Evolutionary conservation across 179 eudicot genomes (phyloP).

Genomic region (Beta corolliflora): DNA sequence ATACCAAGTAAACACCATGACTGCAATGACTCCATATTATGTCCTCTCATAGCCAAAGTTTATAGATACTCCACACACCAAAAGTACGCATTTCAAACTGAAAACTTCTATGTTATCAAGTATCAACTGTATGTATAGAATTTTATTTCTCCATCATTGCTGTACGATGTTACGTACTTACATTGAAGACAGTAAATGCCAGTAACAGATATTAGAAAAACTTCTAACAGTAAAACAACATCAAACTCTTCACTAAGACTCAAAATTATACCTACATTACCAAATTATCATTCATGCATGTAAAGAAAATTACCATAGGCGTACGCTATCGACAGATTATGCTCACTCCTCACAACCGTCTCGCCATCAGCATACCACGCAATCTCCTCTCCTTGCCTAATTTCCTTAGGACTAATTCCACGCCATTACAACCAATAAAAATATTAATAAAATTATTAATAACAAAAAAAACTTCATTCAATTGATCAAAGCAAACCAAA

Average conservation of each 20-base stretch:
- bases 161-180: no score
- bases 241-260: neutral
- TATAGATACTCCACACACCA: neutral
- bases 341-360: slow-evolving; percentile 85
- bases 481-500: slow-evolving; percentile 1
- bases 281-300: slow-evolving; percentile 15
- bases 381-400: slow-evolving; percentile 91
- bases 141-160: neutral
- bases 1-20: neutral
- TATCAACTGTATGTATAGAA: neutral
- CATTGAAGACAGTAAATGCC: neutral
- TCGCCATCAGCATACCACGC: slow-evolving; percentile 99
- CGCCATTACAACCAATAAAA: neutral
- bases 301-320: slow-evolving; percentile 69
- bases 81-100: neutral
- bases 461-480: slow-evolving; percentile 21
- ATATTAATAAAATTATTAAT: neutral
- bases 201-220: neutral
- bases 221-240: neutral
- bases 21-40: neutral
- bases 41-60: neutral
- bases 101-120: no score
- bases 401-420: slow-evolving; percentile 76
- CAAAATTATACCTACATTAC: neutral
- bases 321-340: slow-evolving; percentile 74